Evolutionary conservation across 1,284 basidiomycete genomes (phyloP).

Genomic region (Gymnopus androsaceus): DNA sequence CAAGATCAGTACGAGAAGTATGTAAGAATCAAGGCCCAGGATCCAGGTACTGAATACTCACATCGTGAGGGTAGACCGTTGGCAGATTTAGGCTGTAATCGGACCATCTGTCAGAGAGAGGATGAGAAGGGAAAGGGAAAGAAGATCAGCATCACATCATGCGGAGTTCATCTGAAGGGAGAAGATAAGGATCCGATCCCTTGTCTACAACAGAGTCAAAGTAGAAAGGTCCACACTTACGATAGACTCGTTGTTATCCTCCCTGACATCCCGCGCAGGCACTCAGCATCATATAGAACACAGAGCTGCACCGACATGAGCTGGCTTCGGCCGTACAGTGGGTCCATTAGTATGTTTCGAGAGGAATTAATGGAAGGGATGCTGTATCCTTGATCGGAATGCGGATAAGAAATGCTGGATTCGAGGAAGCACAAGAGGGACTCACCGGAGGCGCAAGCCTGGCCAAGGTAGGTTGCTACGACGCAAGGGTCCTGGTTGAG

Average conservation of each 20-base stretch:
- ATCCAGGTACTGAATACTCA: background rate
- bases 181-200: background rate
- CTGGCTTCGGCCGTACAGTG: constrained; percentile 25
- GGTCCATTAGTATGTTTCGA: constrained; percentile 36
- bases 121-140: too few relatives aligned
- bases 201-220: background rate
- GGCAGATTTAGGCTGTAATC: constrained; percentile 2
- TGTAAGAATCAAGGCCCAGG: background rate
- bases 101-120: constrained; percentile 8
- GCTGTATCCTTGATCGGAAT: background rate
- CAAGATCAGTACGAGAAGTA: background rate
- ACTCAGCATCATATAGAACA: constrained; percentile 40
- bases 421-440: background rate
- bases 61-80: constrained; percentile 1
- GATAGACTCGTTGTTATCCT: constrained; percentile 28
- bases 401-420: background rate
- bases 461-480: background rate
- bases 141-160: background rate
- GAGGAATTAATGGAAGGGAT: background rate
- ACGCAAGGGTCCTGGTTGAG: constrained; percentile 1
- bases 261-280: constrained; percentile 44
- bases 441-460: constrained; percentile 1
- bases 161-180: background rate
- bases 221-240: constrained; percentile 22
- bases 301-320: constrained; percentile 40